Evolutionary conservation across 306 rosid species (phyloP), one percentile per base, ranked within the genome.

Genomic region (Inga leiocalycina): DNA sequence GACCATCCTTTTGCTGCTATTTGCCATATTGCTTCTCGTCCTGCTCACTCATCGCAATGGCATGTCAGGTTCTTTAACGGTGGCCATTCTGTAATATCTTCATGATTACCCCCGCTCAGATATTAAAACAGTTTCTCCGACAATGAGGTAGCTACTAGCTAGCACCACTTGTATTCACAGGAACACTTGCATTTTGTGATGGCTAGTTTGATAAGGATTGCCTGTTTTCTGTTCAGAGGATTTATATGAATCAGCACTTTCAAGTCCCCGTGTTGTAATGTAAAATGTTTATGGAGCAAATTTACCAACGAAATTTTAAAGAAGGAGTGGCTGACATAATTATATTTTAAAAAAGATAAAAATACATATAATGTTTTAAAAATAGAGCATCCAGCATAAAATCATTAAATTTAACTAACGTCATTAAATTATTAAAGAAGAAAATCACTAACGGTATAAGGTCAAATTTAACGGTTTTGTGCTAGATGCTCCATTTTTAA

Each of bases 11-110:
- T 2, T 84, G 59, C n/a, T 88, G 74, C 57, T 83, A 75, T 7
- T 87, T 12, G 84, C 79, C 30, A 72, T 91, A 74, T 62, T 85
- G 66, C 22, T 86, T 68, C 56, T 79, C 2, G 30, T 81, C 79
- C 70, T 69, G 43, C 69, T 85, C 39, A 73, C 80, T 17, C 57
- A 77, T 84, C 74, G 70, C 74, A 37, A 77, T 84, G 67, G 74
- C 65, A 30, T 65, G 39, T 82, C 74, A 3, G 54, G 74, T 16
- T 76, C 85, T 24, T 54, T 37, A 79, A 75, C 34, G 85, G 72
- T 35, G 80, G 43, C 34, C 19, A 62, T 66, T 71, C 85, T 24
- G 66, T 82, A 56, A 30, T 69, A 62, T 70, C 54, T 46, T 83
- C 81, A 19, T 80, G 71, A 77, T 73, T 14, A 46, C 61, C 9